Evolutionary conservation across 176 grass and related monocot genomes (phyloP), one percentile per base, ranked within the genome.

Genomic region (Eremochloa ophiuroides): DNA sequence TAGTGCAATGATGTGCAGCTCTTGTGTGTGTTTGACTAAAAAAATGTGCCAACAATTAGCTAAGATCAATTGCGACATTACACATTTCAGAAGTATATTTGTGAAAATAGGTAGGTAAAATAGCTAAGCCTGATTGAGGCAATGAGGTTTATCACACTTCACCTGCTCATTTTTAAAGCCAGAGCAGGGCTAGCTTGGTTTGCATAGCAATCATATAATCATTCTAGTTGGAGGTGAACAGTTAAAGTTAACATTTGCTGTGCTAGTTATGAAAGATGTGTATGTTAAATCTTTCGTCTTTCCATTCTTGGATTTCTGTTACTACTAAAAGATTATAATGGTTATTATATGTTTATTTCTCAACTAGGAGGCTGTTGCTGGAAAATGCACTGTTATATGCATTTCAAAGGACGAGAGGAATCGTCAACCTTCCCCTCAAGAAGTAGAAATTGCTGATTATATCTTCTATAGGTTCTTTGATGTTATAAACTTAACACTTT

Each of bases 361-460:
- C 47, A 81, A 84, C 66, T 62, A 95, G 97, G 93, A 99, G 82
- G 84, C 89, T 61, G 60, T 99, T 58, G 88, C 76, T 89, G 97
- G 91, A 42, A 99, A 93, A 93, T 95, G 97, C 69, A 83, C 67
- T 64, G 87, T 99, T 67, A 71, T 99, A 80, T 99, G 97, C 82
- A 88, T 74, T 64, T 99, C 82, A 82, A 93, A 87, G 56, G 93
- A 99, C 47, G 29, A 86, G 41, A 91, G 85, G 50, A 99, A 99
- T 76, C 82, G 66, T 10, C 87, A 91, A 71, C 97, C 97, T 84
- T 87, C 93, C 56, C 69, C 73, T 1, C 66, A 17, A 69, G 97
- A 95, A 47, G 61, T 68, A 82, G 85, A 65, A 51, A 82, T 75
- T 64, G 91, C 97, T 35, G 97, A 99, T 76, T 93, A 88, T 69